Evolutionary conservation across 176 grass and related monocot species (phyloP), one percentile per base, ranked within the genome.

Genomic region (Pharus latifolius): DNA sequence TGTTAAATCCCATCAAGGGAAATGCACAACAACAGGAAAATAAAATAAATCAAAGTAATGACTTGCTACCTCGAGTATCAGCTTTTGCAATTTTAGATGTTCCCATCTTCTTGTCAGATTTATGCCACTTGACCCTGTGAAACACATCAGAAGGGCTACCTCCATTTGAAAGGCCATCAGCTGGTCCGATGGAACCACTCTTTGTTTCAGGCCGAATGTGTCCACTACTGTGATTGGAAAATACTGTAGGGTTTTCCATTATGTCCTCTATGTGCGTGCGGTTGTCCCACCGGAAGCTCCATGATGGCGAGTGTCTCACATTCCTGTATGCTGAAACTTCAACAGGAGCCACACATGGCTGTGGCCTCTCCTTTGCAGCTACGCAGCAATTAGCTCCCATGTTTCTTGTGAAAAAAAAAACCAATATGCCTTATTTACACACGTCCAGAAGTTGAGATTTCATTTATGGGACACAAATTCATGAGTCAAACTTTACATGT

Each of bases 231-330:
- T 78, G 67, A 44, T 62, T 66, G 49, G 61, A 77, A 30, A 66
- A 77, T 61, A 66, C 6, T 24, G 27, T 38, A 77, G 17, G 19
- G 5, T 66, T 77, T 55, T 77, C 74, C 74, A 77, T 66, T 54
- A 77, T 77, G 62, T 87, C 88, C 67, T 81, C 80, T 80, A 87
- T 91, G 70, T 91, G 84, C 52, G 80, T 91, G 29, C 84, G 74
- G 58, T 86, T 78, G 80, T 87, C 83, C 79, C 83, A 87, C 35
- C 80, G 76, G 70, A 91, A 91, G 60, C 83, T 87, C 88, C 88
- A 91, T 23, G 88, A 80, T 18, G 83, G 88, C 0, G 88, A 91
- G 53, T 83, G 75, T 54, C 88, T 91, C 9, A 70, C 25, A 35
- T 78, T 82, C 50, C 80, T 83, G 43, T 60, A 76, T 51, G 52